A percentile compares a stretch with the other conserved stretches of the same genome.
Evolutionary conservation across 352 stramenopile genomes (phyloP).

Genomic region (Globisporangium nunn): DNA sequence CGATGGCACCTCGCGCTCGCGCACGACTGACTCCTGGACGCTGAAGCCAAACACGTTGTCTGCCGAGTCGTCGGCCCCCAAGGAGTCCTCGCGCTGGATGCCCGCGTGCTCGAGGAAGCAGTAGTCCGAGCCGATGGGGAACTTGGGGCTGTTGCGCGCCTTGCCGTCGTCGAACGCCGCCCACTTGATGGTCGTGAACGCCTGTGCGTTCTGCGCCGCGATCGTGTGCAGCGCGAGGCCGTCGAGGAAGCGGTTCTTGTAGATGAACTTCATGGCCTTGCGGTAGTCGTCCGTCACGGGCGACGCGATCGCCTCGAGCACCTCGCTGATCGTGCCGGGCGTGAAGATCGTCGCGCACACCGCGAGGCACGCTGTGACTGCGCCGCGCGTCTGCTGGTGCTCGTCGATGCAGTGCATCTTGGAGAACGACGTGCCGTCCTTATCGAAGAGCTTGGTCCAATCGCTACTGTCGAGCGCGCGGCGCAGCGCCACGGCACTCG

Average conservation of each 20-base stretch:
- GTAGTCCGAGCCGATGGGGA: constrained; percentile 49
- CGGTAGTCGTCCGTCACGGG: constrained; percentile 64
- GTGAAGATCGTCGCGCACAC: constrained; percentile 53
- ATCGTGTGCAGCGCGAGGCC: constrained; percentile 53
- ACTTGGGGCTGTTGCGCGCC: constrained; percentile 19
- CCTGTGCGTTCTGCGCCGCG: constrained; percentile 22
- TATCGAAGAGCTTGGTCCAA: constrained; percentile 51
- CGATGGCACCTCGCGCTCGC: constrained; percentile 49
- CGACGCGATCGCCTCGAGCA: constrained; percentile 55
- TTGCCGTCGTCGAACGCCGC: constrained; percentile 48
- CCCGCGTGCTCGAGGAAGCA: constrained; percentile 74
- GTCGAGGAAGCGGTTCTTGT: constrained; percentile 53
- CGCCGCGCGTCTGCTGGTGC: constrained; percentile 10
- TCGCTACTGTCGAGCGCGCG: constrained; percentile 37
- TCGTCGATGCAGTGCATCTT: constrained; percentile 55
- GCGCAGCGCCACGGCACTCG: constrained; percentile 31
- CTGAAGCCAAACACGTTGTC: constrained; percentile 46
- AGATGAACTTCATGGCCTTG: constrained; percentile 54
- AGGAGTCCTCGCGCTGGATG: constrained; percentile 21
- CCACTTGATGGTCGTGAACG: constrained; percentile 74
- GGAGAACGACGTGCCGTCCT: constrained; percentile 48
- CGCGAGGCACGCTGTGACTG: constrained; percentile 38
- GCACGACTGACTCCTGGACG: constrained; percentile 58
- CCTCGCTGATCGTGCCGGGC: constrained; percentile 49
- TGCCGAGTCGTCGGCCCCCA: neutral